A percentile compares a stretch with the other conserved stretches of the same genome.
Conservation (phyloP, 768 basidiomycete genomes). For the Lentinula guzmanii region DNA sequence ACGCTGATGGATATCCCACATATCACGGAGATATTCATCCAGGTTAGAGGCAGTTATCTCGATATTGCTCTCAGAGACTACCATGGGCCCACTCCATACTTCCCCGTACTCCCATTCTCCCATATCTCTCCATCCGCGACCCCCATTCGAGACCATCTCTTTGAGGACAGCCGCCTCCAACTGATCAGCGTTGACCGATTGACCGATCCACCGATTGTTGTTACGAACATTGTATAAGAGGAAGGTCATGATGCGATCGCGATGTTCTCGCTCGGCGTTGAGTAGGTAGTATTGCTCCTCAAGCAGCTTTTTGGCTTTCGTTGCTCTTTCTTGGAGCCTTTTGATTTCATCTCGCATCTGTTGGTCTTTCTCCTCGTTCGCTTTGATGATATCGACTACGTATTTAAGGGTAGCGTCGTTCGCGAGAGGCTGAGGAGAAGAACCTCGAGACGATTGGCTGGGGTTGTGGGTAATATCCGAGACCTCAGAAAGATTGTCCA, state of each 20-base stretch:
- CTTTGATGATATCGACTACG: neutral
- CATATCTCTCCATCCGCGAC: constrained; percentile 4
- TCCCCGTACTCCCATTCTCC: constrained; percentile 2
- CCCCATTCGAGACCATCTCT: neutral
- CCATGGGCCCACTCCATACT: neutral
- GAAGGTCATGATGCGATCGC: neutral
- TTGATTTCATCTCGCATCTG: neutral
- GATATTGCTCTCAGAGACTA: neutral
- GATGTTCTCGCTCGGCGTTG: neutral
- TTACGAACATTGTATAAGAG: neutral
- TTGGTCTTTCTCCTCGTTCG: neutral
- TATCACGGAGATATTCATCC: neutral
- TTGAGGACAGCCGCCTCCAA: neutral
- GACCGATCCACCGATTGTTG: constrained; percentile 2
- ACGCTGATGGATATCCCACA: neutral
- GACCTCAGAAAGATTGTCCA: neutral
- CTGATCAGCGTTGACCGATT: neutral
- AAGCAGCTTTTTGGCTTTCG: neutral
- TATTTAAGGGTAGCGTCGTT: neutral
- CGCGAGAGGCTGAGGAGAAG: neutral
- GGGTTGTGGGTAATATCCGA: neutral
- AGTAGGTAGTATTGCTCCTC: neutral
- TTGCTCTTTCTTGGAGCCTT: neutral
- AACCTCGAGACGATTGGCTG: neutral
- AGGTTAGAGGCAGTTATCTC: constrained; percentile 1